A percentile compares a stretch with the other conserved stretches of the same genome.
These are phyloP conservation scores for Pseudocercospora cruenta DNA, from an alignment of 2,329 filamentous ascomycete genomes.

Conservation along the genomic window DNA sequence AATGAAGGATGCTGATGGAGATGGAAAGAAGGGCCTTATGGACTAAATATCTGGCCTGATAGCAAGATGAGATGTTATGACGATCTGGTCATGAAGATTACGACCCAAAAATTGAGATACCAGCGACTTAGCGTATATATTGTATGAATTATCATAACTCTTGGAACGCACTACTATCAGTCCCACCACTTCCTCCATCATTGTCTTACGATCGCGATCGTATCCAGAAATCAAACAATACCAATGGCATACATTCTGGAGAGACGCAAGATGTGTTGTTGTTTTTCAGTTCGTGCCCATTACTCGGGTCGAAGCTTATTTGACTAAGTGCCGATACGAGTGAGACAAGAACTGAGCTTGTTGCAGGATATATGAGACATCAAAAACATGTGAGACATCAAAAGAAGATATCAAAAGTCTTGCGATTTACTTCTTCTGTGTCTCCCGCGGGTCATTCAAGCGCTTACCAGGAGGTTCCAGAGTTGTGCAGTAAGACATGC, in stretches of 20 bases:
- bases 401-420: neutral
- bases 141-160: neutral
- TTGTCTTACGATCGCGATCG: too few relatives aligned
- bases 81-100: neutral
- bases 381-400: too few relatives aligned
- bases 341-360: neutral
- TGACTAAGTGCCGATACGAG: neutral
- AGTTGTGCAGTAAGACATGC: too few relatives aligned
- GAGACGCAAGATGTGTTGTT: neutral
- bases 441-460: neutral
- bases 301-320: neutral
- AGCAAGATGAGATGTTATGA: neutral
- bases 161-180: neutral
- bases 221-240: too few relatives aligned
- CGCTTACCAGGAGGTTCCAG: neutral
- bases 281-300: neutral
- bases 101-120: conserved; percentile 1
- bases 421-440: neutral
- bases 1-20: conserved; percentile 55
- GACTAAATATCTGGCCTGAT: conserved; percentile 40
- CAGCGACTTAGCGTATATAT: conserved; percentile 1
- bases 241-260: too few relatives aligned
- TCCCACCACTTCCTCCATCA: too few relatives aligned
- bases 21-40: conserved; percentile 61
- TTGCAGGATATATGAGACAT: neutral